Percentiles rank a stretch among this genome's conserved stretches.
phyloP scores from a whole-genome alignment of 2,329 filamentous ascomycete genomes.

The Aureobasidium musti region DNA sequence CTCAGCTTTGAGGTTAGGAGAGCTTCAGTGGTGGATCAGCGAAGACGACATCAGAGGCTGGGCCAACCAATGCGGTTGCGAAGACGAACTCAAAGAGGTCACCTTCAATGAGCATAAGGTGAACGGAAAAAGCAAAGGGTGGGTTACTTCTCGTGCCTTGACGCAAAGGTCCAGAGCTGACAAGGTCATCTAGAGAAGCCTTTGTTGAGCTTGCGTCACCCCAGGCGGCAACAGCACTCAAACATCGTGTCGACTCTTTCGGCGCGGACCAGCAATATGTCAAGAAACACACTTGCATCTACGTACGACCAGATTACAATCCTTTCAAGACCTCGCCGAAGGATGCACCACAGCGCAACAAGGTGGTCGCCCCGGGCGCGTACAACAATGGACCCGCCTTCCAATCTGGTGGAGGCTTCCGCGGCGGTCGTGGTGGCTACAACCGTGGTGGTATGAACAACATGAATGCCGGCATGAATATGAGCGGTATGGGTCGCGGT shows the following conservation, averaged over 20 bases:
- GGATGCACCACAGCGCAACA: conserved; percentile 72
- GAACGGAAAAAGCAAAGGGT: conserved; percentile 99
- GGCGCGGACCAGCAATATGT: conserved; percentile 57
- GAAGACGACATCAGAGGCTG: conserved; percentile 93
- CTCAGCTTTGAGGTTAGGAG: conserved; percentile 78
- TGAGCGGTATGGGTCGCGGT: conserved; percentile 32
- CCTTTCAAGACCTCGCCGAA: conserved; percentile 91
- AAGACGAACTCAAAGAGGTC: conserved; percentile 84
- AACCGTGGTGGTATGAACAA: conserved; percentile 35
- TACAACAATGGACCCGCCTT: conserved; percentile 44
- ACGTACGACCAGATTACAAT: conserved; percentile 75
- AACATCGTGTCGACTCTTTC: conserved; percentile 73
- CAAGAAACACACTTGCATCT: conserved; percentile 72
- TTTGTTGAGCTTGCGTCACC: conserved; percentile 83
- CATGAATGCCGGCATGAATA: conserved; percentile 32
- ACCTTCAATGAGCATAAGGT: conserved; percentile 99
- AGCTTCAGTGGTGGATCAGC: conserved; percentile 94
- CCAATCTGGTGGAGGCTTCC: conserved; percentile 54
- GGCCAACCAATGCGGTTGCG: conserved; percentile 75
- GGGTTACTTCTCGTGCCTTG: conserved; percentile 41
- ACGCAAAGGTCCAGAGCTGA: conserved; percentile 22
- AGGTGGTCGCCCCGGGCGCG: conserved; percentile 54
- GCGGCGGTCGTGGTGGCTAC: conserved; percentile 39
- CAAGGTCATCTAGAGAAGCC: conserved; percentile 57
- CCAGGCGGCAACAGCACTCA: conserved; percentile 82